Percentiles rank a stretch among this genome's conserved stretches.
These are phyloP conservation scores for Mycena rosella DNA, from an alignment of 768 basidiomycete species.

Conservation along the genomic window DNA sequence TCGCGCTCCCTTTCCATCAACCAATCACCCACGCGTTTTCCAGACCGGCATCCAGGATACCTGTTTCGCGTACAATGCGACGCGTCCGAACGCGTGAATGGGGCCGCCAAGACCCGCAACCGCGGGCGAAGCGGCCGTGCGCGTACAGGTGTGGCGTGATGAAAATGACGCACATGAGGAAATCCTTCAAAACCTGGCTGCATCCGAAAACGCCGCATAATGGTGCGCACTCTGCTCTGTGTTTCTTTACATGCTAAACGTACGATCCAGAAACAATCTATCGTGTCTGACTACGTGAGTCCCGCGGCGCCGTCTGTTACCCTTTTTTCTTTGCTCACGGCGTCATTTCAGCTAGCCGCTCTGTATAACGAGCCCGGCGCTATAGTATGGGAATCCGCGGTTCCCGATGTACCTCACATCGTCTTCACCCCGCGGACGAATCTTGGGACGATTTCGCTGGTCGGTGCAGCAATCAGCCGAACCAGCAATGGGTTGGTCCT, in stretches of 20 bases:
- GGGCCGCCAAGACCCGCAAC: background rate
- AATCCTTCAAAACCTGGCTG: slow-evolving; percentile 17
- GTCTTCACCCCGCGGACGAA: slow-evolving; percentile 63
- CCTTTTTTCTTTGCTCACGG: slow-evolving; percentile 11
- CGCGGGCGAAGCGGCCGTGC: background rate
- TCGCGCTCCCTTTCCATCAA: background rate
- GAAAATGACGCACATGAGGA: slow-evolving; percentile 21
- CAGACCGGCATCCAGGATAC: slow-evolving; percentile 2
- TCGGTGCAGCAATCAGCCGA: slow-evolving; percentile 52
- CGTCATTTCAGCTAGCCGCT: slow-evolving; percentile 17
- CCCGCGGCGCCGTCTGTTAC: no score
- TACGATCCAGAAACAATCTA: background rate
- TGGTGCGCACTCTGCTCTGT: background rate
- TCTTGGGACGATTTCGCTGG: slow-evolving; percentile 49
- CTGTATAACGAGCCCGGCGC: slow-evolving; percentile 13
- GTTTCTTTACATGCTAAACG: background rate
- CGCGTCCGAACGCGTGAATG: slow-evolving; percentile 20
- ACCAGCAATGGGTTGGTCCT: slow-evolving; percentile 48
- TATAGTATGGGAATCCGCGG: slow-evolving; percentile 22
- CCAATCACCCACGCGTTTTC: slow-evolving; percentile 15
- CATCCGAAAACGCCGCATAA: slow-evolving; percentile 14
- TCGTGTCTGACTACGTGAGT: slow-evolving; percentile 16
- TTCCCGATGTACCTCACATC: slow-evolving; percentile 57
- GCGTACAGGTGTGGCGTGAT: slow-evolving; percentile 17
- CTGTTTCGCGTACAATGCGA: background rate